Base-by-base conservation (phyloP, 495 filamentous ascomycete species). In the Penicillium subrubescens region DNA sequence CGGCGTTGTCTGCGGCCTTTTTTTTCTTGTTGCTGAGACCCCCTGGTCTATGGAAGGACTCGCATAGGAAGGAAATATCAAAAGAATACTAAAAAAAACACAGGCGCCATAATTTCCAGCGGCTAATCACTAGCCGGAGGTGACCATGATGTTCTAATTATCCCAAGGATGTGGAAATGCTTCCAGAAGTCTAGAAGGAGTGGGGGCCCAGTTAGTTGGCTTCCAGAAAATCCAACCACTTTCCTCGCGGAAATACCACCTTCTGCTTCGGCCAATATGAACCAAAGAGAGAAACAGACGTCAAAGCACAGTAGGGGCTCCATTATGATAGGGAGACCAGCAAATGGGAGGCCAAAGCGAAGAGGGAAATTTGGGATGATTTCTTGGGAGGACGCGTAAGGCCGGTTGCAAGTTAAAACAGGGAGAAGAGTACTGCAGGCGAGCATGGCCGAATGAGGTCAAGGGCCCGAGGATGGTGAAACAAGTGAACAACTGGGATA, bases 391-490 rank as follows among this genome's bases (percentile, higher is more conserved):
- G 74, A 73, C 76, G 71, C 76, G 76, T 78, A 73, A 78, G 74
- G 65, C 64, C 63, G 59, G 68, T 69, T 71, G 66, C 71, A 70
- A 56, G 61, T 69, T 67, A 64, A 67, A 66, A 66, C 7, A 61
- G 61, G 55, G 62, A 56, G 66, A 59, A 12, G 4, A 19, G 37
- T 27, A n/a, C n/a, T n/a, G n/a, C n/a, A 68, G 60, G 34, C 63
- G 60, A 70, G 64, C 52, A 68, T 58, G 17, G 17, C 73, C 71
- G 41, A 39, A 74, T 64, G 48, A 31, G 67, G 76, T 67, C 68
- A 77, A 77, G 75, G 73, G 71, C 74, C 74, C 74, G 73, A 71
- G 23, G 52, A 74, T 77, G 70, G 71, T 79, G 76, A 79, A 79
- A 79, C 76, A 60, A 27, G 25, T 27, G 1, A 27, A 46, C 65